Base-by-base conservation (phyloP, 495 filamentous ascomycete species). In the Stereocaulon alpinum region DNA sequence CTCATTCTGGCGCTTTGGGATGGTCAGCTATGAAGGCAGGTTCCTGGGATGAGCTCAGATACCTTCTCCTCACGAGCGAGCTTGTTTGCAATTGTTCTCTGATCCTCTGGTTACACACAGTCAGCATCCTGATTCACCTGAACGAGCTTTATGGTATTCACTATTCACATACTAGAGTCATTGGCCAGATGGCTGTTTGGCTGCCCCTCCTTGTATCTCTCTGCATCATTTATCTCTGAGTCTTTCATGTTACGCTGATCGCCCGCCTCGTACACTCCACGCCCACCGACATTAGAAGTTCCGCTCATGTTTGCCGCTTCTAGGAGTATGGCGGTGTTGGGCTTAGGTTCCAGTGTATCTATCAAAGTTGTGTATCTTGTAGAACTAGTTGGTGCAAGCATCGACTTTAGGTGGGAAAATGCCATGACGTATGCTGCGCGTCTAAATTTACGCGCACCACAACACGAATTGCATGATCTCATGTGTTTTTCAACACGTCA, bases 51-150 rank as follows among this genome's bases (percentile, higher is more conserved):
- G 11, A 22, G 20, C n/a, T 44, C 9, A 47, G 52, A 29, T 63
- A 76, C 73, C 74, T 80, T 68, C 62, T 74, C 70, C 64, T 87
- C 84, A 11, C 82, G 78, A 9, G 76, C 86, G 30, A 89, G 77
- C 66, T 82, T 85, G 76, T 91, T 89, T 62, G 84, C 85, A 63
- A 94, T 91, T 32, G 86, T 80, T 64, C 89, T 79, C 66, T 88
- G 72, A 67, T 92, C 88, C 80, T 94, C 85, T 90, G 56, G 7
- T 18, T 20, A 24, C 45, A 61, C 62, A 61, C 43, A 53, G 12
- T 57, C 37, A 40, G 37, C 43, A 18, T 12, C 14, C 17, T 15
- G 24, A 59, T 50, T 49, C 4, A 41, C 49, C 30, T 5, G 20
- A 29, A 34, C 24, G 30, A 14, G 7, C 12, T n/a, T 2, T 27